These are phyloP conservation scores for Anthostomella pinea DNA, from an alignment of 2,329 filamentous ascomycete genomes.

Conservation along the genomic window DNA sequence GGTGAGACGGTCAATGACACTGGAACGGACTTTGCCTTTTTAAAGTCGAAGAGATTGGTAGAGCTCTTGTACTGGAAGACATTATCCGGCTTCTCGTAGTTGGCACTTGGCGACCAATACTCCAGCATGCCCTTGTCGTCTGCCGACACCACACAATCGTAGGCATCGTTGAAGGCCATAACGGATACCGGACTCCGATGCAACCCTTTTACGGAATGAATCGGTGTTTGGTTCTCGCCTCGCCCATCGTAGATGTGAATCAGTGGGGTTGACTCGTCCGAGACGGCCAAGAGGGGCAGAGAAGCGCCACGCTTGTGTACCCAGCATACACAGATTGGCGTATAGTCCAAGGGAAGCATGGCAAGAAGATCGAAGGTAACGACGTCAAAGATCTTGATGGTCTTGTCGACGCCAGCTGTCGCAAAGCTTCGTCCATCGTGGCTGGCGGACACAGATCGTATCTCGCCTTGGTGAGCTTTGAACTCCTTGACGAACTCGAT, in stretches of 20 bases:
- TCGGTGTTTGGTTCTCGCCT: conserved; percentile 71
- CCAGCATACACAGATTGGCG: conserved; percentile 83
- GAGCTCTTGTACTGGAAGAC: conserved; percentile 93
- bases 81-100: conserved; percentile 85
- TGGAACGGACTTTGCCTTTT: conserved; percentile 85
- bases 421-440: conserved; percentile 91
- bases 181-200: conserved; percentile 78
- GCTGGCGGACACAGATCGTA: conserved; percentile 80
- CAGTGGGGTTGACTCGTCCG: conserved; percentile 66
- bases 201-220: conserved; percentile 76
- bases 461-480: conserved; percentile 81
- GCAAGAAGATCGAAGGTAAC: conserved; percentile 85
- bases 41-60: conserved; percentile 95
- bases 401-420: conserved; percentile 75
- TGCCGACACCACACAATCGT: conserved; percentile 85
- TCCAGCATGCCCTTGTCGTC: conserved; percentile 93
- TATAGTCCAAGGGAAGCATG: conserved; percentile 74
- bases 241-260: conserved; percentile 88
- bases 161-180: conserved; percentile 85
- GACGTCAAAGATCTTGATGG: conserved; percentile 77
- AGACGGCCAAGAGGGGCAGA: conserved; percentile 79
- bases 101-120: conserved; percentile 83
- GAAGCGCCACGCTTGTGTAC: conserved; percentile 87
- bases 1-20: conserved; percentile 82
- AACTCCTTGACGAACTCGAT: conserved; percentile 99